Conservation (phyloP, 164 flowering plant genomes). For the Vitis riparia region DNA sequence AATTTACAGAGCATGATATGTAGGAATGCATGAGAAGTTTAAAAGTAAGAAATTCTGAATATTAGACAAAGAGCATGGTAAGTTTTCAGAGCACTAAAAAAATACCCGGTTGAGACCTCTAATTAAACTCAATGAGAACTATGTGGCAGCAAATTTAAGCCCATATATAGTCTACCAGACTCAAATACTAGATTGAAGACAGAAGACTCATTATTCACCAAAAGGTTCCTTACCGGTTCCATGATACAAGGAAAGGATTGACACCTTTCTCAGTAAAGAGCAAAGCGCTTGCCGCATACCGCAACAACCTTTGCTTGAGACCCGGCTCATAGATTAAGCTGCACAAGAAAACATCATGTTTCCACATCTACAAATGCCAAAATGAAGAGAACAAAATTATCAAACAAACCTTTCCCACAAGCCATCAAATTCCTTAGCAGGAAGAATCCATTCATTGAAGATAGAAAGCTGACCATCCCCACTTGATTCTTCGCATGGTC, state of each 20-base stretch:
- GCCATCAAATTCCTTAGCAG: constrained; percentile 98
- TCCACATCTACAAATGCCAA: constrained; percentile 1
- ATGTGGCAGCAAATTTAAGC: no score
- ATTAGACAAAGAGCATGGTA: no score
- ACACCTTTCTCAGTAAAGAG: constrained; percentile 93
- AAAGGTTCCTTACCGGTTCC: constrained; percentile 77
- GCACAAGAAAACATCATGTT: constrained; percentile 24
- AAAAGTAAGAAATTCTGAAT: no score
- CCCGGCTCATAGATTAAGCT: constrained; percentile 96
- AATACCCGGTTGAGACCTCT: no score
- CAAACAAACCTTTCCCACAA: constrained; percentile 93
- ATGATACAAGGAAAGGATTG: constrained; percentile 86
- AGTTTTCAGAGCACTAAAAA: no score
- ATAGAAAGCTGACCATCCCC: constrained; percentile 79
- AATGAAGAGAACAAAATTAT: neutral
- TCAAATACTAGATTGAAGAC: neutral
- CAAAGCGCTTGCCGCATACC: constrained; percentile 94
- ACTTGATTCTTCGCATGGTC: constrained; percentile 89
- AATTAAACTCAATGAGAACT: no score
- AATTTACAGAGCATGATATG: no score
- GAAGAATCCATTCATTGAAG: constrained; percentile 97
- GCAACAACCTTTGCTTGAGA: constrained; percentile 86
- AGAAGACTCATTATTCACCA: neutral
- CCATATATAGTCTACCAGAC: no score
- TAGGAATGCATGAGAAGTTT: no score